Conservation (phyloP, 352 stramenopile species). For the Detonula confervacea region DNA sequence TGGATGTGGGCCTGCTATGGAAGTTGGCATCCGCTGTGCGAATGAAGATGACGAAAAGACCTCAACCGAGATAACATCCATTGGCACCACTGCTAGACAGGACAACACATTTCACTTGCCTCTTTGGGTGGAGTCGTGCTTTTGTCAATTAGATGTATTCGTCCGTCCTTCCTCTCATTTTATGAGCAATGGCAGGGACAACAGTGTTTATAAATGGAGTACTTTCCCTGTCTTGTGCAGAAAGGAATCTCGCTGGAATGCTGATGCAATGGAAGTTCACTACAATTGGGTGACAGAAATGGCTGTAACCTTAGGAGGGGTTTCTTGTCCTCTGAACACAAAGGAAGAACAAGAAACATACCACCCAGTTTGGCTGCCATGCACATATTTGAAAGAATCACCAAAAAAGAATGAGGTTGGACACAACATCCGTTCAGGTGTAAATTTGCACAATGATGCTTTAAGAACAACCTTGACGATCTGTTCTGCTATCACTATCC, state of each 20-base stretch:
- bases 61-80: conserved; percentile 24
- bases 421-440: not conserved
- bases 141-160: conserved; percentile 32
- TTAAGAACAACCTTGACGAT: conserved; percentile 47
- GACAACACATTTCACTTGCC: conserved; percentile 36
- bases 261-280: conserved; percentile 25
- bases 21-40: conserved; percentile 61
- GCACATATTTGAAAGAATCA: conserved; percentile 25
- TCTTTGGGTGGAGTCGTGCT: conserved; percentile 37
- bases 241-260: conserved; percentile 9
- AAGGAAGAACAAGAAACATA: conserved; percentile 1
- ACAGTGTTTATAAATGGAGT: conserved; percentile 40
- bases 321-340: conserved; percentile 17
- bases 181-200: not conserved
- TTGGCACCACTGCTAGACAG: conserved; percentile 20
- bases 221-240: conserved; percentile 24
- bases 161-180: conserved; percentile 22
- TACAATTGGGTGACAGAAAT: conserved; percentile 36
- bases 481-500: conserved; percentile 61
- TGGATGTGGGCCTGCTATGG: conserved; percentile 53
- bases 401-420: conserved; percentile 11
- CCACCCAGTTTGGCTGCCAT: conserved; percentile 27
- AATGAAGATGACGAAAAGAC: conserved; percentile 5
- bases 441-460: not conserved
- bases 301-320: conserved; percentile 6